Conservation (phyloP, 106 monocot genomes). For the Amphibolis antarctica region DNA sequence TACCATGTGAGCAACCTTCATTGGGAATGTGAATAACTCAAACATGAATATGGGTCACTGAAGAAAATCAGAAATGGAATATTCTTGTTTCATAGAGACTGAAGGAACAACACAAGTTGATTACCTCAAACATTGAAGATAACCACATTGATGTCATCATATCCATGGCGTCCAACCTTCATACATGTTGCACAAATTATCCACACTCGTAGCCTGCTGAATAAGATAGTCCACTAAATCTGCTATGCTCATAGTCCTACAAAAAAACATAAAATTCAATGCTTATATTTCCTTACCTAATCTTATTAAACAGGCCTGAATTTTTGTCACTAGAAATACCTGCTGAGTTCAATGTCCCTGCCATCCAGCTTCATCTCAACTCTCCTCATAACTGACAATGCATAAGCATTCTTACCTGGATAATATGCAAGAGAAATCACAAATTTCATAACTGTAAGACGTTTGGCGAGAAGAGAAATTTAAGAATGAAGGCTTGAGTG, state of each 20-base stretch:
- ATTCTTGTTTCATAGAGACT: no score
- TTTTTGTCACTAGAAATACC: constrained; percentile 14
- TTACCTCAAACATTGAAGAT: no score
- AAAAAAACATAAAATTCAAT: constrained; percentile 3
- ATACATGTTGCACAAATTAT: constrained; percentile 97
- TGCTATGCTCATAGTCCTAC: constrained; percentile 45
- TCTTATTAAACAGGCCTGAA: background rate
- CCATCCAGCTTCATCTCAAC: constrained; percentile 84
- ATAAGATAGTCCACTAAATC: constrained; percentile 87
- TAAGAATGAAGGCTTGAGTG: no score
- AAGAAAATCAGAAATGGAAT: no score
- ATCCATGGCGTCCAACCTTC: constrained; percentile 99
- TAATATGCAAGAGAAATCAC: background rate
- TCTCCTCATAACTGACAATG: constrained; percentile 72
- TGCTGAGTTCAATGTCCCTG: constrained; percentile 40
- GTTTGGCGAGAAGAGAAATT: no score
- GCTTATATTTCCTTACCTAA: background rate
- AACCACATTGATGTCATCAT: constrained; percentile 14
- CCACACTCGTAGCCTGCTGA: constrained; percentile 78
- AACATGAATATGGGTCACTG: no score
- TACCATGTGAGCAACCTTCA: no score
- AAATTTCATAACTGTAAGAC: no score
- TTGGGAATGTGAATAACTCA: no score
- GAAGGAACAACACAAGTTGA: no score
- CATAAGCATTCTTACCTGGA: constrained; percentile 83